These are phyloP conservation scores for Magnaporthiopsis incrustans DNA, from an alignment of 2,329 filamentous ascomycete genomes.

Conservation along the genomic window DNA sequence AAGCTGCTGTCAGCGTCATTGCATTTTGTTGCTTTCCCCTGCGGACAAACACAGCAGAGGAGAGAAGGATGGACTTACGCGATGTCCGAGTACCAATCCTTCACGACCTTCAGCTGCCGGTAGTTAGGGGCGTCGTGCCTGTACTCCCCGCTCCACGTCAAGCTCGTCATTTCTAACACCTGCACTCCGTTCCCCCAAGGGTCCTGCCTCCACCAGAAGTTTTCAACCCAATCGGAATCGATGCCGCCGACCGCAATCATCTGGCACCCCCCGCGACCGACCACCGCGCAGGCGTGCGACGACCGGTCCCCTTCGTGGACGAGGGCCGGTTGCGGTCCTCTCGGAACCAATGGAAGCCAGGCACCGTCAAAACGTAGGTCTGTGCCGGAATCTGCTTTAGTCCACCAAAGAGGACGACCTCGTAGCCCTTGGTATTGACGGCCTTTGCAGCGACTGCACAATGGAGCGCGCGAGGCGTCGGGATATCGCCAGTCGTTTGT, in stretches of 20 bases:
- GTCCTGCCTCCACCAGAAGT: neutral
- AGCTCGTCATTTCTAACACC: neutral
- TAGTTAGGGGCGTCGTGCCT: neutral
- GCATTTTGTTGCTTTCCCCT: too few species aligned
- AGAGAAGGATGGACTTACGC: too few species aligned
- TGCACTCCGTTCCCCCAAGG: neutral
- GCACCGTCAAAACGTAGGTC: neutral
- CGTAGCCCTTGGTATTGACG: neutral
- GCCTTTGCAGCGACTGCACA: neutral
- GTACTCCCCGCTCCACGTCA: too few species aligned
- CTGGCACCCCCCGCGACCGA: neutral
- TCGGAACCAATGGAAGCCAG: slow-evolving; percentile 1
- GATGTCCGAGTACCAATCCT: neutral
- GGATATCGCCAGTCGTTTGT: neutral
- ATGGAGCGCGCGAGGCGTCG: neutral
- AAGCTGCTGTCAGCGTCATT: too few species aligned
- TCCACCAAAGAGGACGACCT: slow-evolving; percentile 1
- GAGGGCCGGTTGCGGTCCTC: neutral
- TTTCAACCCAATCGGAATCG: neutral
- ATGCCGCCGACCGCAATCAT: slow-evolving; percentile 3
- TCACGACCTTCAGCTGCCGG: neutral
- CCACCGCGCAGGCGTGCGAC: neutral
- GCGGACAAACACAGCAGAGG: too few species aligned
- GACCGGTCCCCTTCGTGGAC: neutral
- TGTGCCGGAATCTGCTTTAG: neutral